Percentiles rank a stretch among this genome's conserved stretches.
Evolutionary conservation across 2,329 filamentous ascomycete species (phyloP).

Genomic region (Escovopsis weberi): DNA sequence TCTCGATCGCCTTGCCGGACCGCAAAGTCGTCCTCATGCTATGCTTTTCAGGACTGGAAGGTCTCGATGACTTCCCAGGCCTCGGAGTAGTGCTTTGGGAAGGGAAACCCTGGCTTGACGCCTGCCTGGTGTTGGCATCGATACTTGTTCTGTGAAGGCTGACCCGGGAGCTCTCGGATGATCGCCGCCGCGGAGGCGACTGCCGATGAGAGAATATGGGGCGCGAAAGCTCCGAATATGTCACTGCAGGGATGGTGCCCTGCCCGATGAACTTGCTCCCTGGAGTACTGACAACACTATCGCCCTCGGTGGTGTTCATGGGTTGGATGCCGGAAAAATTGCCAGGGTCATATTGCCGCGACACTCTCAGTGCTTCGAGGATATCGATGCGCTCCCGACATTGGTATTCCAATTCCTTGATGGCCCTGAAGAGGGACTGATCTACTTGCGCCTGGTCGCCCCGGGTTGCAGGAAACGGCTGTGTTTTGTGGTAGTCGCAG

Average conservation of each 20-base stretch:
- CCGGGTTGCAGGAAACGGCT: conserved; percentile 49
- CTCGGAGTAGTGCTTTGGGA: conserved; percentile 19
- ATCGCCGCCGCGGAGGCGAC: conserved; percentile 37
- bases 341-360: conserved; percentile 28
- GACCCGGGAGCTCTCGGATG: conserved; percentile 32
- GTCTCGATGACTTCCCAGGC: conserved; percentile 27
- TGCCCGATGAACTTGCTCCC: conserved; percentile 56
- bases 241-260: conserved; percentile 68
- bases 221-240: conserved; percentile 68
- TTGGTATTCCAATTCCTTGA: conserved; percentile 73
- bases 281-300: conserved; percentile 8
- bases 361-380: conserved; percentile 62
- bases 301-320: conserved; percentile 11
- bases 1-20: conserved; percentile 31
- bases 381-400: conserved; percentile 89
- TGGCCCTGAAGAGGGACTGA: conserved; percentile 63
- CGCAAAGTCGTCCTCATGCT: conserved; percentile 48
- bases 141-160: conserved; percentile 15
- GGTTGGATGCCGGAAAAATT: conserved; percentile 4
- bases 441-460: conserved; percentile 69
- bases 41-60: conserved; percentile 45
- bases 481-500: conserved; percentile 69
- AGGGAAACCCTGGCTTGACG: conserved; percentile 14
- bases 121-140: conserved; percentile 6
- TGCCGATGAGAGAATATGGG: conserved; percentile 45